Percentiles rank a stretch among this genome's conserved stretches.
phyloP scores from a whole-genome alignment of 1,284 basidiomycete species.

The Acaromyces ingoldii region DNA sequence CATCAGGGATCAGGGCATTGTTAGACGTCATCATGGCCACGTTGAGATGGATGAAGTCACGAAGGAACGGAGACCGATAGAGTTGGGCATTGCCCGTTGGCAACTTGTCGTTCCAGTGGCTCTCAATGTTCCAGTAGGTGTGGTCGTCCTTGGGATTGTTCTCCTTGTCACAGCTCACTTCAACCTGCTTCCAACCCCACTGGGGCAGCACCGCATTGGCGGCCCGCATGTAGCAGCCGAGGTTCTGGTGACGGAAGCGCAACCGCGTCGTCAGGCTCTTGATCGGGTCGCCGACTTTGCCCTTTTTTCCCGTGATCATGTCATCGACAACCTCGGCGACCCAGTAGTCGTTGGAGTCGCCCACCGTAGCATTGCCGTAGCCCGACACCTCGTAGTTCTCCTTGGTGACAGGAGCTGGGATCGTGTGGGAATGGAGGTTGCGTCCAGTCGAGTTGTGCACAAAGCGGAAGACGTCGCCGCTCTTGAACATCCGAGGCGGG shows the following conservation, averaged over 20 bases:
- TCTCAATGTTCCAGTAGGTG: conserved; percentile 97
- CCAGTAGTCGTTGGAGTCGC: conserved; percentile 88
- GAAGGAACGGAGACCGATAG: conserved; percentile 85
- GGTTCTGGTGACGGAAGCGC: conserved; percentile 70
- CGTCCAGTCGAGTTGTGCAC: conserved; percentile 74
- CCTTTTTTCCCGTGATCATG: conserved; percentile 55
- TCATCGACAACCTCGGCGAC: conserved; percentile 91
- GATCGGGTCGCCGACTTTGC: conserved; percentile 61
- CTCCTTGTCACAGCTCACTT: conserved; percentile 87
- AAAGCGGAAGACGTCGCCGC: conserved; percentile 76
- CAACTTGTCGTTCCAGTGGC: conserved; percentile 87
- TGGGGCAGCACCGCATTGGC: conserved; percentile 85
- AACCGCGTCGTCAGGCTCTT: conserved; percentile 85
- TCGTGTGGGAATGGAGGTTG: conserved; percentile 86
- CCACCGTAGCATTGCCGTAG: conserved; percentile 81
- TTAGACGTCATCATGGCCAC: conserved; percentile 99
- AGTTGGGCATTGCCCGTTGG: conserved; percentile 74
- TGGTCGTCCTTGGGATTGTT: conserved; percentile 76
- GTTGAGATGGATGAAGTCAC: conserved; percentile 97
- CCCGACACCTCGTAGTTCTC: conserved; percentile 85
- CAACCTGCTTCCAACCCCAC: conserved; percentile 99
- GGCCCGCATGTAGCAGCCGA: conserved; percentile 71
- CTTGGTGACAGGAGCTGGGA: conserved; percentile 84
- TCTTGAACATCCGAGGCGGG: conserved; percentile 60
- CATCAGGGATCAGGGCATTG: conserved; percentile 92